Conservation (phyloP, 352 stramenopile genomes). For the Pythium aquatile region DNA sequence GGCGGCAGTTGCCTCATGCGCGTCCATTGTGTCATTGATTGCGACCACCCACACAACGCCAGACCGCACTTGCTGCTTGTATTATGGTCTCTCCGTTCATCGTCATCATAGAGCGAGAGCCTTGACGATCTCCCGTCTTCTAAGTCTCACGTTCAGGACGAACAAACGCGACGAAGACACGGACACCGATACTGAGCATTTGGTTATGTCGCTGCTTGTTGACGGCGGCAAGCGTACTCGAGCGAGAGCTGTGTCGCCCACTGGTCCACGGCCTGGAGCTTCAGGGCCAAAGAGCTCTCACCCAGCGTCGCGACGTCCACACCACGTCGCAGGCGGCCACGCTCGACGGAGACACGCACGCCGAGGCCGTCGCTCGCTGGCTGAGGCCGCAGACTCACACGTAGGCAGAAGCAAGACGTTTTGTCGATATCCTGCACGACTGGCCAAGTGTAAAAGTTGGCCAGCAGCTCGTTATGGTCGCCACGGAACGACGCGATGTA, state of each 20-base stretch:
- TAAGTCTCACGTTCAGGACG: too few relatives aligned
- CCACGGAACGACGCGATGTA: conserved; percentile 18
- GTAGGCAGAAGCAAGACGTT: conserved; percentile 11
- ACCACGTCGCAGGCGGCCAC: conserved; percentile 2
- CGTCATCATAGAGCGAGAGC: too few relatives aligned
- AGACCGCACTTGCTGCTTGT: too few relatives aligned
- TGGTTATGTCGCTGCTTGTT: background rate
- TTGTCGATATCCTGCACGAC: background rate
- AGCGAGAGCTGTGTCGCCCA: conserved; percentile 14
- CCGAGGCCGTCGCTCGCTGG: background rate
- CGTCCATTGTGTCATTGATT: too few relatives aligned
- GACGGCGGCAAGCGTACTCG: conserved; percentile 8
- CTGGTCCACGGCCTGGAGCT: conserved; percentile 13
- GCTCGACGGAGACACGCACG: conserved; percentile 9
- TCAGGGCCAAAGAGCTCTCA: conserved; percentile 8
- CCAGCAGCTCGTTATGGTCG: conserved; percentile 8
- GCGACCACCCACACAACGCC: too few relatives aligned
- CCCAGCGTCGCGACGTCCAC: conserved; percentile 8
- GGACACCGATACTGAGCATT: background rate
- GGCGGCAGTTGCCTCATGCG: too few relatives aligned
- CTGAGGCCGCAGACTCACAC: conserved; percentile 1
- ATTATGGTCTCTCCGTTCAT: too few relatives aligned
- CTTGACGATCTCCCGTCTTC: too few relatives aligned
- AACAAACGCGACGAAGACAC: too few relatives aligned
- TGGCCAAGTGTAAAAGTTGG: conserved; percentile 22